Conservation (phyloP, 331 rosid genomes). For the Cydonia oblonga region DNA sequence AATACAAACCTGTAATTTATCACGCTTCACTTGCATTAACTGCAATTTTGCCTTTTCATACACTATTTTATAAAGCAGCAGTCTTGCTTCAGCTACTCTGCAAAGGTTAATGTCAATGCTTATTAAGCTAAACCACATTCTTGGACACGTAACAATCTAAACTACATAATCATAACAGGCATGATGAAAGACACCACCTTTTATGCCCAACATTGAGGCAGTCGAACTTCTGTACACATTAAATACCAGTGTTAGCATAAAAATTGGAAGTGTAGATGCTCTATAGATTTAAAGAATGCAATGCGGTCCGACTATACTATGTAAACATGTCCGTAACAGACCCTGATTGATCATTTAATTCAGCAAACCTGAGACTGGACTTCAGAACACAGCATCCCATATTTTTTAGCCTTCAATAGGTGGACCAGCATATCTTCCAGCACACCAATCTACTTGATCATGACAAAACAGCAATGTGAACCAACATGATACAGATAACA, state of each 20-base stretch:
- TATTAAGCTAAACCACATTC: constrained; percentile 13
- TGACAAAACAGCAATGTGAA: background rate
- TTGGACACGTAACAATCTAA: constrained; percentile 7
- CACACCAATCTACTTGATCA: constrained; percentile 39
- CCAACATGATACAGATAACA: background rate
- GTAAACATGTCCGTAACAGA: constrained; percentile 6
- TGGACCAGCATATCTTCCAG: constrained; percentile 57
- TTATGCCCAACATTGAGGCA: constrained; percentile 24
- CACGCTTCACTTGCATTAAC: constrained; percentile 47
- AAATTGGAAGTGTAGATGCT: background rate
- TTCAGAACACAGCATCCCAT: constrained; percentile 47
- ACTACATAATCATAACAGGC: constrained; percentile 4
- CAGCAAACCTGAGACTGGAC: constrained; percentile 66
- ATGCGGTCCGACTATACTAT: background rate
- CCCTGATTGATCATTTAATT: constrained; percentile 10
- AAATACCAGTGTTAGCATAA: constrained; percentile 19
- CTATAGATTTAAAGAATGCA: constrained; percentile 3
- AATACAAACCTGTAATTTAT: constrained; percentile 43
- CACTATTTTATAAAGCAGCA: constrained; percentile 37
- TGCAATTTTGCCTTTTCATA: constrained; percentile 62
- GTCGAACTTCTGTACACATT: constrained; percentile 33
- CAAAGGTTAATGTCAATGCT: constrained; percentile 20
- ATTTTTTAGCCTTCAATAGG: constrained; percentile 44
- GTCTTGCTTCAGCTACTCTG: constrained; percentile 55
- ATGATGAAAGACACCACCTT: constrained; percentile 41